These are phyloP conservation scores for Aspergillus sp. DNA, from an alignment of 2,329 filamentous ascomycete species.

Conservation along the genomic window DNA sequence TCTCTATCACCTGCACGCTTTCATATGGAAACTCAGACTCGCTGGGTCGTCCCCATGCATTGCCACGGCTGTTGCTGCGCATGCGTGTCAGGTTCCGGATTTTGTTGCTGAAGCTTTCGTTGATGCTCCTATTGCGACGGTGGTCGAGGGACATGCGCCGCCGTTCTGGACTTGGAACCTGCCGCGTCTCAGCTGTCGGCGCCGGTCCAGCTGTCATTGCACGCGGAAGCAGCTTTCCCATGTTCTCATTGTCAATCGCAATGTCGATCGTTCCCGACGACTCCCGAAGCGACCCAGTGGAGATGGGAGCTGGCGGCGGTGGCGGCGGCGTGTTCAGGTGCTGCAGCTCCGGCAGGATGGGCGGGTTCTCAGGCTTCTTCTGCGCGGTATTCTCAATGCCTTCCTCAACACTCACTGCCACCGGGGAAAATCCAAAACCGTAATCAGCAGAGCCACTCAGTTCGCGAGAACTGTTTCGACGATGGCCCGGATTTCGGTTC, in stretches of 20 bases:
- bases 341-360: conserved; percentile 52
- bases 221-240: conserved; percentile 26
- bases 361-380: conserved; percentile 23
- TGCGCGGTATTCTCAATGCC: conserved; percentile 35
- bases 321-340: conserved; percentile 49
- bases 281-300: conserved; percentile 20
- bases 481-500: conserved; percentile 20
- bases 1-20: conserved; percentile 12
- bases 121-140: conserved; percentile 47
- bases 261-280: conserved; percentile 33
- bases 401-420: conserved; percentile 47
- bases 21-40: conserved; percentile 20
- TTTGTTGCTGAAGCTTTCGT: conserved; percentile 48
- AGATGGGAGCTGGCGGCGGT: conserved; percentile 37
- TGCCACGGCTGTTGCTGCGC: conserved; percentile 47
- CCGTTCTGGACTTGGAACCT: conserved; percentile 22
- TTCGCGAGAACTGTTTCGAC: conserved; percentile 20
- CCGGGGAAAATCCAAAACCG: conserved; percentile 23
- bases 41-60: conserved; percentile 14
- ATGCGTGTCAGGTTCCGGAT: conserved; percentile 48
- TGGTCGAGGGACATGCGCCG: conserved; percentile 38
- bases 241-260: conserved; percentile 30
- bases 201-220: conserved; percentile 29
- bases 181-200: conserved; percentile 14
- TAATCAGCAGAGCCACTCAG: conserved; percentile 14